phyloP scores from a whole-genome alignment of 345 rosid species.

The Lepidium africanum region DNA sequence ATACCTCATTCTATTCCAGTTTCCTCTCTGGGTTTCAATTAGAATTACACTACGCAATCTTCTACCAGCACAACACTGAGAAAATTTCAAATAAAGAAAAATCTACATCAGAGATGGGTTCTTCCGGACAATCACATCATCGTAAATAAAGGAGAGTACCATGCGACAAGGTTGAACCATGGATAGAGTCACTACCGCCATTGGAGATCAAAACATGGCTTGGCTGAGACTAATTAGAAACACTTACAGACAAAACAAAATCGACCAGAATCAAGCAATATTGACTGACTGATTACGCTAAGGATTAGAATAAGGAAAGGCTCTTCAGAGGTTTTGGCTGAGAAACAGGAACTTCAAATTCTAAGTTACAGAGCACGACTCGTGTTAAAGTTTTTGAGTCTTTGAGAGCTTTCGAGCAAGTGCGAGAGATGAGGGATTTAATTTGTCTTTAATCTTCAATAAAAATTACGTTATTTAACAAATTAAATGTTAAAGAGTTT shows the following conservation, averaged over 20 bases:
- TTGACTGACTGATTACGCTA: background rate
- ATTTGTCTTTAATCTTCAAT: background rate
- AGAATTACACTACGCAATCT: constrained; percentile 33
- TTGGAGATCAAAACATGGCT: constrained; percentile 19
- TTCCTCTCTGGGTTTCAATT: constrained; percentile 36
- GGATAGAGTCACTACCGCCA: constrained; percentile 27
- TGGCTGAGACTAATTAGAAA: background rate
- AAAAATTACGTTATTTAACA: background rate
- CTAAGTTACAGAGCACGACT: background rate
- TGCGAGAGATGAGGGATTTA: background rate
- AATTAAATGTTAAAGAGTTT: background rate
- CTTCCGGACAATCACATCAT: background rate
- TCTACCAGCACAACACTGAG: constrained; percentile 41
- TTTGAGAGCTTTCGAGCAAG: background rate
- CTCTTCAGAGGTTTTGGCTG: background rate
- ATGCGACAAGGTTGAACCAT: constrained; percentile 24
- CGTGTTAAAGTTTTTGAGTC: background rate
- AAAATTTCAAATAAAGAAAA: background rate
- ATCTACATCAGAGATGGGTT: background rate
- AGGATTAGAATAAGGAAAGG: background rate
- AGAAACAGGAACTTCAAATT: background rate
- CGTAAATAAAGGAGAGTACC: constrained; percentile 10
- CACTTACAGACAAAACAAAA: background rate
- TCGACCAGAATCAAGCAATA: background rate
- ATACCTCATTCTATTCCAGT: constrained; percentile 34